Evolutionary conservation across 768 basidiomycete genomes (phyloP), one percentile per base, ranked within the genome.

Genomic region (Trametes sanguinea): DNA sequence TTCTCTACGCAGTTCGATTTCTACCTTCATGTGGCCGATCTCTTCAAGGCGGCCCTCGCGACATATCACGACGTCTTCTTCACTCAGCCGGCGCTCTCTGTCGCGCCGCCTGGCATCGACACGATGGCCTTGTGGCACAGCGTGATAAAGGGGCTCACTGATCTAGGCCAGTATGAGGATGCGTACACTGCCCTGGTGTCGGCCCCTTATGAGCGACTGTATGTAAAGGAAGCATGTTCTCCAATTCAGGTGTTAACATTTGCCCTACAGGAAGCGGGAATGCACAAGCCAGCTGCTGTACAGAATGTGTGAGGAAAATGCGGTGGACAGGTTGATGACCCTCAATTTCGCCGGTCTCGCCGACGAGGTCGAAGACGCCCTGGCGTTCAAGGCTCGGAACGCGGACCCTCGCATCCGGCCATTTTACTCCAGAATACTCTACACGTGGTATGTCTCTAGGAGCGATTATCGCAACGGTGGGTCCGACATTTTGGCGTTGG

Each of bases 361-460:
- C 45, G 86, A 88, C 54, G 94, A 96, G 71, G 90, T 98, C 17
- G 95, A 97, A 77, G 86, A 84, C 45, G 86, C 89, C 14, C 79
- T 99, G 44, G 83, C 90, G 17, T 98, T 95, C 80, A 96, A 98
- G 73, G 92, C 94, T 6, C 85, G 95, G 62, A 96, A 98, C 73
- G 88, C 89, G 16, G 93, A 99, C 76, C 94, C 96, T 51, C 85
- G 92, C 46, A 76, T 87, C 42, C 84, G 81, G 40, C 95, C 95
- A 0, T 88, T 86, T 70, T 98, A 96, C 77, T 88, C 94, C 39
- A 85, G 86, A 68, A 92, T 98, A 56, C 76, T 98, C n/a, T 96
- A 97, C 75, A 88, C 93, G 50, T 98, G 94, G 94, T 89, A 94
- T 73, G 84, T 89, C 67, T 81, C 83, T 58, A 81, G 92, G 72